These are phyloP conservation scores for Zopfia rhizophila DNA, from an alignment of 2,329 filamentous ascomycete species.

Conservation along the genomic window DNA sequence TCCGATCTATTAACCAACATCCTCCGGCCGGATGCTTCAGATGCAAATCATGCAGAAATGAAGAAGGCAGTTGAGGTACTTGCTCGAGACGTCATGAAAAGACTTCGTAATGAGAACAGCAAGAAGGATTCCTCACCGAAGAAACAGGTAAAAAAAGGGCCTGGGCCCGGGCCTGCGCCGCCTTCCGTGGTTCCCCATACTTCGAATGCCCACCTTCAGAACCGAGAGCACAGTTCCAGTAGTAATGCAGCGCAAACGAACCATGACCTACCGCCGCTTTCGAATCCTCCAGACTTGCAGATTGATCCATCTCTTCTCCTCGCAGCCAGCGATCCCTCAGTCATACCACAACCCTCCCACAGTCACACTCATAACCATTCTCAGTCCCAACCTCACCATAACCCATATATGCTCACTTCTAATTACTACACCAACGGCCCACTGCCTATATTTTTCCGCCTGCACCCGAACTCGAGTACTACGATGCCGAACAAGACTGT, in stretches of 20 bases:
- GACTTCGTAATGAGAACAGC: constrained; percentile 73
- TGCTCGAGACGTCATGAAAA: constrained; percentile 80
- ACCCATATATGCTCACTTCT: constrained; percentile 10
- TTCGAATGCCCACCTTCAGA: constrained; percentile 40
- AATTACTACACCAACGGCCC: constrained; percentile 34
- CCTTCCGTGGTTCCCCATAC: constrained; percentile 33
- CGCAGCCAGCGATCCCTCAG: constrained; percentile 62
- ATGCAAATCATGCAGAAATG: constrained; percentile 66
- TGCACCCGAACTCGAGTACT: constrained; percentile 71
- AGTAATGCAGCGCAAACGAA: background rate
- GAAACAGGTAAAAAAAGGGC: constrained; percentile 52
- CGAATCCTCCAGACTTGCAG: constrained; percentile 64
- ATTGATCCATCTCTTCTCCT: constrained; percentile 72
- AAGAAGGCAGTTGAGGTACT: constrained; percentile 75
- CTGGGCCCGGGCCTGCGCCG: constrained; percentile 55
- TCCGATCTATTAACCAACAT: constrained; percentile 66
- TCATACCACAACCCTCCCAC: constrained; percentile 35
- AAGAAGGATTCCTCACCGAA: constrained; percentile 63
- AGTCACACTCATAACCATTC: background rate
- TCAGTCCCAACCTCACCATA: constrained; percentile 11
- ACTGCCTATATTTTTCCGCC: constrained; percentile 74
- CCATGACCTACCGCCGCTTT: constrained; percentile 10
- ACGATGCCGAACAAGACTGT: constrained; percentile 58
- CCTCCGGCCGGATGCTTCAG: constrained; percentile 62
- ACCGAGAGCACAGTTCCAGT: constrained; percentile 33